Base-by-base conservation (phyloP, 169 alveolate species). In the Cryptosporidium andersoni region DNA sequence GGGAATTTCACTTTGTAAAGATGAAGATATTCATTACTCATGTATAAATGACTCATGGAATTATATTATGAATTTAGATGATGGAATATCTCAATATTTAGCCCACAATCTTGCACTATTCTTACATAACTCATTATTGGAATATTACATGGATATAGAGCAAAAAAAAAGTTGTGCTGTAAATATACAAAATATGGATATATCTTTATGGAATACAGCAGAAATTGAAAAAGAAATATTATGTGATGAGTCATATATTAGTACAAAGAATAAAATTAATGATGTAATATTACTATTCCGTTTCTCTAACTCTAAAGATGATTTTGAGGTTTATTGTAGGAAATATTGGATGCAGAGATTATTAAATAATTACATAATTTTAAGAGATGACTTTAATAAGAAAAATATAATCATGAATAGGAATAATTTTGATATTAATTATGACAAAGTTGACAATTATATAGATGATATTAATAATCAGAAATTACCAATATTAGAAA, bases 11-110 rank as follows among this genome's bases (percentile, higher is more conserved):
- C 60, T 74, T 43, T 34, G 36, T 3, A 68, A 74, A 12, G 62
- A 74, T 48, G 85, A 74, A 16, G 60, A 74, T 12, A 74, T 74
- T 6, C 85, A 68, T 37, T 58, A 58, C 34, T 45, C 60, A 64
- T 74, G 85, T 60, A 74, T 74, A 25, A 74, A 74, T 55, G 85
- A 74, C 4, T 64, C 85, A 34, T 74, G 85, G 85, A 64, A 47
- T n/a, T 47, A 42, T 47, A 74, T 74, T 45, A 8, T 62, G 53
- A 74, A 74, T 34, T 74, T 11, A 34, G 45, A 58, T n/a, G 85
- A 74, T 36, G 25, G 37, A 14, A 40, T 48, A n/a, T 43, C 85
- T 1, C 39, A 74, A 48, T 66, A 74, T 43, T 37, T 74, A 40
- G 45, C 60, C 74, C n/a, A 36, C 34, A 68, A 68, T 7, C 43